Conservation (phyloP, 176 grass and related monocot genomes). For the Calamus simplicifolius region DNA sequence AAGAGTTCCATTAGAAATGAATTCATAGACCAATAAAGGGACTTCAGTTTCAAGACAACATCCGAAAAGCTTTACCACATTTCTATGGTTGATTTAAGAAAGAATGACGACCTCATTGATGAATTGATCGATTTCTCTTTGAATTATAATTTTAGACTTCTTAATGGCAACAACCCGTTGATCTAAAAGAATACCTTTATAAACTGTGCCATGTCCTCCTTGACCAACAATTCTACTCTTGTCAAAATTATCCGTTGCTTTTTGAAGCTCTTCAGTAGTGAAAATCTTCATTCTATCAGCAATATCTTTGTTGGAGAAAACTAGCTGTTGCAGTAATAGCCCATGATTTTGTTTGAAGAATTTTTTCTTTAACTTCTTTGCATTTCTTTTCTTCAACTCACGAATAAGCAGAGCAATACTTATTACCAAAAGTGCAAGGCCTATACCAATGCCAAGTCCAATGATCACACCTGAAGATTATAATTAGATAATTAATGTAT, state of each 20-base stretch:
- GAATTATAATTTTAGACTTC: conserved; percentile 40
- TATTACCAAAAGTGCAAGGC: conserved; percentile 24
- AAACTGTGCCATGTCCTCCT: conserved; percentile 39
- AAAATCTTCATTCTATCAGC: conserved; percentile 43
- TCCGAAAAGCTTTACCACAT: conserved; percentile 44
- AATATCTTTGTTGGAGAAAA: conserved; percentile 29
- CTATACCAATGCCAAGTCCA: conserved; percentile 22
- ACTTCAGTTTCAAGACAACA: conserved; percentile 57
- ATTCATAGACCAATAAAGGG: conserved; percentile 45
- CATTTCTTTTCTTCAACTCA: conserved; percentile 20
- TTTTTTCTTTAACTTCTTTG: conserved; percentile 17
- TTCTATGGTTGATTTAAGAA: conserved; percentile 49
- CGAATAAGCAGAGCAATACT: conserved; percentile 19
- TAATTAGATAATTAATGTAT: not conserved
- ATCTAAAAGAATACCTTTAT: conserved; percentile 36
- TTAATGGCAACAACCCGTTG: conserved; percentile 40
- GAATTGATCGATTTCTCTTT: conserved; percentile 46
- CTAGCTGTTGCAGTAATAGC: conserved; percentile 28
- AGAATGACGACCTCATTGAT: conserved; percentile 53
- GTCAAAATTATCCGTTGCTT: conserved; percentile 49
- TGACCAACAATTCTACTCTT: conserved; percentile 21
- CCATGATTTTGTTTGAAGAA: conserved; percentile 51
- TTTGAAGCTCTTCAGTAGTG: conserved; percentile 31
- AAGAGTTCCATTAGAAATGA: conserved; percentile 53
- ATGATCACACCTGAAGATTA: conserved; percentile 29